Base-by-base conservation (phyloP, 2,329 filamentous ascomycete species). In the Colletotrichum musae region DNA sequence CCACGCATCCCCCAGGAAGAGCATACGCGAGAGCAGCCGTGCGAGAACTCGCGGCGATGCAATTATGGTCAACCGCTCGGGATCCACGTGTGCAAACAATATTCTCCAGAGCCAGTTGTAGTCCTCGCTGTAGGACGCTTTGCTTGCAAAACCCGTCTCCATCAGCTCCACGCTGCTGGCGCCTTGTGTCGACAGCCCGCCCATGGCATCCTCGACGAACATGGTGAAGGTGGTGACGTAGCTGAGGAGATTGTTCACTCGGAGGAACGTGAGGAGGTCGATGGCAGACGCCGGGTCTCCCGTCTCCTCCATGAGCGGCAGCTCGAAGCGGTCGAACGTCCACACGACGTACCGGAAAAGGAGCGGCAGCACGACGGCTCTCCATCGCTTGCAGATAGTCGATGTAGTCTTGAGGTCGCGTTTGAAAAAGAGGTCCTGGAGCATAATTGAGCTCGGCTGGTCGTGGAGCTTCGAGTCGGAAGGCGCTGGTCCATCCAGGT, bases 41-140 rank as follows among this genome's bases (percentile, higher is more conserved):
- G 90, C 89, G 7, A 94, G 82, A 18, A 89, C 87, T 4, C 85
- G 82, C 0, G 91, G 90, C 6, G 91, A 87, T 0, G 91, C 90
- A 54, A 90, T 77, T 62, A 92, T 80, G 7, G 87, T 87, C 68
- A 92, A 76, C 52, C 84, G 80, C 54, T 82, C 70, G 7, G 87
- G 89, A 70, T 89, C 83, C 39, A 92, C 77, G 18, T 83, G 76
- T 6, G 80, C 77, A 56, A 93, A 87, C 2, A 92, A 71, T 21
- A 81, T 82, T 64, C 81, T 81, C 91, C 88, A 93, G 74, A 88
- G 84, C 77, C 82, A 85, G 69, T 81, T 82, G 43, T 78, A 78
- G 32, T 81, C 64, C 21, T 70, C 64, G 18, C 58, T 69, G 41
- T 63, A 70, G 3, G 68, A 63, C 6, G 68, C 68, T 39, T 69